Conservation (phyloP, 768 basidiomycete genomes). For the Lactarius sp. region DNA sequence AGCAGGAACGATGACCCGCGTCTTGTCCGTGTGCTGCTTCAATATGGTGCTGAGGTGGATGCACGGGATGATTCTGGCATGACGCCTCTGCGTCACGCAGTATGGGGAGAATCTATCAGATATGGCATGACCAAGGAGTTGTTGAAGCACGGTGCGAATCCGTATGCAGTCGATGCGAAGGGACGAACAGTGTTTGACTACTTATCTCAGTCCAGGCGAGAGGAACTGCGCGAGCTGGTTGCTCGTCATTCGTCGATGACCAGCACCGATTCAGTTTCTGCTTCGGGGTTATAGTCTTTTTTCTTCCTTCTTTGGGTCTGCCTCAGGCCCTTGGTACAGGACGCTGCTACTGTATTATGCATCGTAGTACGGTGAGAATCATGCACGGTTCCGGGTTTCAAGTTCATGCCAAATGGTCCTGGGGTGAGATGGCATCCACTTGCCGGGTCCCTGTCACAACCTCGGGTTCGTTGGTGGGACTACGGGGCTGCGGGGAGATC, state of each 20-base stretch:
- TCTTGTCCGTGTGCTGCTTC: background rate
- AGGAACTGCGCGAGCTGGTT: background rate
- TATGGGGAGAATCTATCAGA: too few relatives aligned
- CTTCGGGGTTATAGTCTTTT: background rate
- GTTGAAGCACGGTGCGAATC: slow-evolving; percentile 3
- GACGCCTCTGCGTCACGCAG: slow-evolving; percentile 5
- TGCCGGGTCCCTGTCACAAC: too few relatives aligned
- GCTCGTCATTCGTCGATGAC: background rate
- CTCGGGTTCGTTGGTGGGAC: too few relatives aligned
- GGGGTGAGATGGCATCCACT: too few relatives aligned
- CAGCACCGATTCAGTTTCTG: background rate
- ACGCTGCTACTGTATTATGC: background rate
- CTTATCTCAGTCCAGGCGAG: background rate
- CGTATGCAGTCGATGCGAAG: background rate
- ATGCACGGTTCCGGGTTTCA: too few relatives aligned
- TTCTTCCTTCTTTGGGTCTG: background rate
- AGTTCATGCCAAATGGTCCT: too few relatives aligned
- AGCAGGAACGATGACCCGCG: background rate
- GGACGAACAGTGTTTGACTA: background rate
- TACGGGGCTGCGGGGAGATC: too few relatives aligned
- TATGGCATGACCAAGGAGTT: background rate
- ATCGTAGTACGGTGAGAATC: too few relatives aligned
- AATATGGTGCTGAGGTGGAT: slow-evolving; percentile 1
- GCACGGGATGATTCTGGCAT: background rate
- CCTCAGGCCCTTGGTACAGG: background rate